Conservation (phyloP, 2,329 filamentous ascomycete species). For the Ceratocystis smalleyi region DNA sequence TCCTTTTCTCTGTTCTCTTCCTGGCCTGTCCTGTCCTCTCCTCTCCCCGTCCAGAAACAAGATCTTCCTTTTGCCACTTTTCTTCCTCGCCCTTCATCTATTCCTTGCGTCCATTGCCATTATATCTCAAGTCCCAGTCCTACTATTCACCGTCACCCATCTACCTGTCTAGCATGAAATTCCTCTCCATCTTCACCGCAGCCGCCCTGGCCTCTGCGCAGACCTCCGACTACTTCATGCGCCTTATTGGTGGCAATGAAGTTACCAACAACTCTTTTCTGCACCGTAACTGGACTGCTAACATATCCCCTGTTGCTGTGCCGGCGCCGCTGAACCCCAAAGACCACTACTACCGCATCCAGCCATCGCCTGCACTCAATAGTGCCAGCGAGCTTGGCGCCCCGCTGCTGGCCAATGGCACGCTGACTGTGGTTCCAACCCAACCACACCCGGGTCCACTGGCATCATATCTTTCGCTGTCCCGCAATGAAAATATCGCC, state of each 20-base stretch:
- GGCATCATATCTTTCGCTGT: conserved; percentile 5
- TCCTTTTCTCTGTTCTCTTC: background rate
- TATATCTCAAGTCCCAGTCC: background rate
- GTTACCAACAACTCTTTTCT: conserved; percentile 12
- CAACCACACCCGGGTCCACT: conserved; percentile 13
- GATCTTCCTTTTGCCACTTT: background rate
- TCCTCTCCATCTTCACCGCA: background rate
- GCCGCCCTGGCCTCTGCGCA: conserved; percentile 9
- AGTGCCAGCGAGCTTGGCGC: background rate
- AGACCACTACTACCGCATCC: conserved; percentile 16
- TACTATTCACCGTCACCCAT: background rate
- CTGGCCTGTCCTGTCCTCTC: background rate
- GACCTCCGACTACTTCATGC: conserved; percentile 14
- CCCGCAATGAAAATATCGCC: background rate
- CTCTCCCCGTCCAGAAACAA: background rate
- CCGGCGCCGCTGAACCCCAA: conserved; percentile 9
- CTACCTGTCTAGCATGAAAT: background rate
- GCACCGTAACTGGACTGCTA: conserved; percentile 14
- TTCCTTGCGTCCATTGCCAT: background rate
- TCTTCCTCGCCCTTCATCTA: background rate
- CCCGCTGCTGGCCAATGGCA: background rate
- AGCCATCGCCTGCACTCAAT: conserved; percentile 8
- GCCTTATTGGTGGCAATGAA: conserved; percentile 14
- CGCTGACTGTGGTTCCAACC: conserved; percentile 13
- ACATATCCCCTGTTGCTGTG: conserved; percentile 11